Base-by-base conservation (phyloP, 139 green algal species). In the Chlamydomonas applanata region DNA sequence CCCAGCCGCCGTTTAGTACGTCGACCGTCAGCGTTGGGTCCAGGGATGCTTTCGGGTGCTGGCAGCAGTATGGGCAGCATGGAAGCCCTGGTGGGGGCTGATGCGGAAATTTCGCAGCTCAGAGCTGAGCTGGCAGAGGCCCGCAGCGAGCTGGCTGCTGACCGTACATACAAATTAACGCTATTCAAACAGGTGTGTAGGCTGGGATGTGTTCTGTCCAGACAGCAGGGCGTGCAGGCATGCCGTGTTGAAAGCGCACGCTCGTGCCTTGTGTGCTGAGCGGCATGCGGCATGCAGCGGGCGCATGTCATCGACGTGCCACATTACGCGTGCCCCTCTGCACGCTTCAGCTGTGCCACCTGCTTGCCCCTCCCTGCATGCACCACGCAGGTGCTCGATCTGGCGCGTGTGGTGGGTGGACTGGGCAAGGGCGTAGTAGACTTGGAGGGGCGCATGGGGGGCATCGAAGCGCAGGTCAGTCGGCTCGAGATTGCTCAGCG, bases 121-220 rank as follows among this genome's bases (percentile, higher is more conserved):
- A 66, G 22, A 25, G 59, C 34, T 16, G n/a, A 66, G 59, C 59
- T 29, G 9, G 30, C 30, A 25, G n/a, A 35, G 29, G 59, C 59
- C 9, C 59, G n/a, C 16, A 7, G 9, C 3, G 30, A 35, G n/a
- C 29, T 22, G 59, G 24, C 22, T n/a, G 59, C 59, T 66, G 59
- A 66, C 24, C 59, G 59, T 25, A 35, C 59, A 11, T 3, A 40
- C n/a, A 22, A 22, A 35, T 34, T 25, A 36, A 40, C 16, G 59
- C 59, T 66, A 30, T 66, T 40, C n/a, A 66, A 66, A 25, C 59
- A 66, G 59, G 59, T 66, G 25, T 14, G 59, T 36, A 7, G n/a
- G 4, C 22, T 62, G 11, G 20, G 13, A 49, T 11, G 7, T 49
- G 11, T 49, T 11, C 40, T 49, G 40, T 49, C 11, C 40, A 49